phyloP scores from a whole-genome alignment of 1,284 basidiomycete species.

The Thecaphora thlaspeos region DNA sequence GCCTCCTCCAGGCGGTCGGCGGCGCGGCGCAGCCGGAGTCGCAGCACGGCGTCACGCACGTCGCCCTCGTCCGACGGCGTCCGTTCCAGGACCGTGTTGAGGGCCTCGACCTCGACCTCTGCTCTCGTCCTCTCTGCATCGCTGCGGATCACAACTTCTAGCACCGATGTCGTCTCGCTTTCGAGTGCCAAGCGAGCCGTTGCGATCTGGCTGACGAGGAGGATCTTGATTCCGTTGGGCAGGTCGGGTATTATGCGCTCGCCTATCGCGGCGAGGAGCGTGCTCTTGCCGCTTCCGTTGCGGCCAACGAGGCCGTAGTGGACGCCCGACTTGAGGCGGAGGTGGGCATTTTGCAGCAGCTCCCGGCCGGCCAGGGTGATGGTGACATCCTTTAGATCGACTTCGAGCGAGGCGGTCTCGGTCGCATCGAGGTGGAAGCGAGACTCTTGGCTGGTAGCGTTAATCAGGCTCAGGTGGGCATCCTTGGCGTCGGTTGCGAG shows the following conservation, averaged over 20 bases:
- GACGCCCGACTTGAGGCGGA: conserved; percentile 63
- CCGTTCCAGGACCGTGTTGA: conserved; percentile 55
- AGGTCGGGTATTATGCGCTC: conserved; percentile 64
- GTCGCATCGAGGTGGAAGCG: conserved; percentile 63
- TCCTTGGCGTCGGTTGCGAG: conserved; percentile 3
- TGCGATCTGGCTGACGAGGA: conserved; percentile 63
- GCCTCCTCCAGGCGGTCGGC: conserved; percentile 62
- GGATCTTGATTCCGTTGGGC: conserved; percentile 62
- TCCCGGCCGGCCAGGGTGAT: conserved; percentile 63
- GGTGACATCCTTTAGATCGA: conserved; percentile 63
- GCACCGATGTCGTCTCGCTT: conserved; percentile 27
- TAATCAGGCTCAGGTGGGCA: conserved; percentile 31
- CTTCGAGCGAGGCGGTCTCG: conserved; percentile 58
- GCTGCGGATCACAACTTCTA: conserved; percentile 58
- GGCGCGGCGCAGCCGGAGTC: conserved; percentile 50
- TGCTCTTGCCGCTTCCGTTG: conserved; percentile 66
- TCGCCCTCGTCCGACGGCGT: conserved; percentile 13
- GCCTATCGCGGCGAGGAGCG: conserved; percentile 61
- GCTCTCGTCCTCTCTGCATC: conserved; percentile 53
- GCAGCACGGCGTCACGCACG: conserved; percentile 41
- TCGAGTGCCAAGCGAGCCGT: conserved; percentile 19
- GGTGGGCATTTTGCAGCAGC: conserved; percentile 63
- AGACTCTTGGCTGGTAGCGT: conserved; percentile 58
- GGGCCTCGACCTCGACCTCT: conserved; percentile 46
- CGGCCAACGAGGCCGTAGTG: conserved; percentile 65